Evolutionary conservation across 352 stramenopile species (phyloP).

Genomic region (Phytopythium vexans): DNA sequence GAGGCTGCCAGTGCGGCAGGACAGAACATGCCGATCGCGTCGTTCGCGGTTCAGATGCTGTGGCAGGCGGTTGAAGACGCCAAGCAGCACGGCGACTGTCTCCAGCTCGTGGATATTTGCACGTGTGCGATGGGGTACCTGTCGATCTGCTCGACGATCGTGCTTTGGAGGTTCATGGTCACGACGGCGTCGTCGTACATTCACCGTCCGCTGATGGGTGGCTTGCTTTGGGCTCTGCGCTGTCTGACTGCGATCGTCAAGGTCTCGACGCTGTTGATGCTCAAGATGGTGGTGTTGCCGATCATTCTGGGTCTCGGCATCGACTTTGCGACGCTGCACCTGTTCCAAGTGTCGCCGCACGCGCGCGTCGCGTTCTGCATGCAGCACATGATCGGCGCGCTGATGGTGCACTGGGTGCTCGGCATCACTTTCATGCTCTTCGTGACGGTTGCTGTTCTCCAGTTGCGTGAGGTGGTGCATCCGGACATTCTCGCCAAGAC

Average conservation of each 20-base stretch:
- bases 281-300: conserved; percentile 98
- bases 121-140: conserved; percentile 79
- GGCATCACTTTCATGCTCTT: conserved; percentile 98
- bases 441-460: conserved; percentile 94
- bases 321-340: conserved; percentile 88
- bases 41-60: conserved; percentile 55
- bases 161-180: conserved; percentile 85
- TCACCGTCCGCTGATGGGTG: conserved; percentile 75
- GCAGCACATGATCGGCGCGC: conserved; percentile 86
- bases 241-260: conserved; percentile 90
- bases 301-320: conserved; percentile 93
- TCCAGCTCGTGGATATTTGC: conserved; percentile 83
- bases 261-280: conserved; percentile 92
- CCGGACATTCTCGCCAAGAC: conserved; percentile 88
- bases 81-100: conserved; percentile 66
- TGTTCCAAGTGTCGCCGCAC: conserved; percentile 84
- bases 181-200: conserved; percentile 82
- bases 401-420: conserved; percentile 96
- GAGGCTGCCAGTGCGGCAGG: conserved; percentile 13
- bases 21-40: conserved; percentile 16
- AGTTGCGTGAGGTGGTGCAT: conserved; percentile 94
- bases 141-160: conserved; percentile 81
- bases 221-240: conserved; percentile 72
- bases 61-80: conserved; percentile 51
- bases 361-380: conserved; percentile 82